These are phyloP conservation scores for Pestalotiopsis fici DNA, from an alignment of 2,329 filamentous ascomycete species.

Conservation along the genomic window DNA sequence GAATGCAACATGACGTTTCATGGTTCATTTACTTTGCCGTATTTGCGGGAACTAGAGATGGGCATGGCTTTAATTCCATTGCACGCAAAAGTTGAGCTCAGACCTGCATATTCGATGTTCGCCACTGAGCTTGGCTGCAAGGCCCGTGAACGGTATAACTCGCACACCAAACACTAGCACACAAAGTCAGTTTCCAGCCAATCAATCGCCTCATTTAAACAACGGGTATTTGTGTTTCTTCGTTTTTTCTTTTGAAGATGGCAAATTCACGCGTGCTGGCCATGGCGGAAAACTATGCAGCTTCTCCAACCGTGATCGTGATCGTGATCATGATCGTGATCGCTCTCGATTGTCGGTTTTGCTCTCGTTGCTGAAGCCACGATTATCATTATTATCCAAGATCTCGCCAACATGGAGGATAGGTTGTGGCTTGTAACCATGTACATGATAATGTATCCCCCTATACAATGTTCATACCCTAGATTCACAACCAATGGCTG, in stretches of 20 bases:
- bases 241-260: background rate
- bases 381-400: background rate
- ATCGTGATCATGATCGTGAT: background rate
- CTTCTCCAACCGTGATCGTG: background rate
- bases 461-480: background rate
- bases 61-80: background rate
- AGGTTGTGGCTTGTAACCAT: background rate
- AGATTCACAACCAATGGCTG: background rate
- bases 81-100: background rate
- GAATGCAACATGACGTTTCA: background rate
- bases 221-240: background rate
- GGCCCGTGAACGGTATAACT: background rate
- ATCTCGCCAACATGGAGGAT: background rate
- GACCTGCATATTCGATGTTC: too few species aligned
- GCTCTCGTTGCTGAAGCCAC: background rate
- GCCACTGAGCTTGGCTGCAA: background rate
- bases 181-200: background rate
- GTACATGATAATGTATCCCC: background rate
- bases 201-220: background rate
- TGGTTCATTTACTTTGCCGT: background rate
- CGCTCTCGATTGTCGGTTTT: background rate
- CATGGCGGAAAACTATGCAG: background rate
- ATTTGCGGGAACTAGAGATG: background rate
- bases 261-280: background rate
- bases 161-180: background rate